phyloP scores from a whole-genome alignment of 306 rosid species.

The Prunus mira region DNA sequence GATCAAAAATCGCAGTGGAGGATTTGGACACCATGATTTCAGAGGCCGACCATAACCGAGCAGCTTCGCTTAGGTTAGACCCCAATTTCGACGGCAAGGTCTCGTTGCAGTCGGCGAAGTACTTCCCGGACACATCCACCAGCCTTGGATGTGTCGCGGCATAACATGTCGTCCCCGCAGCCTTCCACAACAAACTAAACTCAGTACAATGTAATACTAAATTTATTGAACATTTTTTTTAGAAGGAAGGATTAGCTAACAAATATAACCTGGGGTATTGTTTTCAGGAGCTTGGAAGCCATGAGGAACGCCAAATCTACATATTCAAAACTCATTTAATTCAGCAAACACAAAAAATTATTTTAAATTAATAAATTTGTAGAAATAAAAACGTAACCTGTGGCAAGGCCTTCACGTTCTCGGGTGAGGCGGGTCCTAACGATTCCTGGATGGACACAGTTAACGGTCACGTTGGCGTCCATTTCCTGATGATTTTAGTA shows the following conservation, averaged over 20 bases:
- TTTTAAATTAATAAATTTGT: not conserved
- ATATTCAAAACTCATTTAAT: constrained; percentile 2
- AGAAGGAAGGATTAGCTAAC: too few species aligned
- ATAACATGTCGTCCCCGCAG: constrained; percentile 94
- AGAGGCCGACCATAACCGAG: constrained; percentile 68
- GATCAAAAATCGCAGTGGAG: not conserved
- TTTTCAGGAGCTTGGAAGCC: constrained; percentile 81
- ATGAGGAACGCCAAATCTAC: constrained; percentile 82
- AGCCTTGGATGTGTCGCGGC: constrained; percentile 69
- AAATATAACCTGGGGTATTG: constrained; percentile 72
- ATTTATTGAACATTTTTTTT: too few species aligned
- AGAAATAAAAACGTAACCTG: constrained; percentile 39
- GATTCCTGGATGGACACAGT: constrained; percentile 92
- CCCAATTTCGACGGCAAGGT: constrained; percentile 64
- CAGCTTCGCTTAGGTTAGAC: constrained; percentile 46
- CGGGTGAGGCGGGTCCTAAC: constrained; percentile 87
- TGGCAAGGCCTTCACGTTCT: constrained; percentile 84
- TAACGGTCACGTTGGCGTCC: constrained; percentile 76
- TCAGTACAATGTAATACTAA: not conserved
- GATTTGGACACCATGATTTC: constrained; percentile 48
- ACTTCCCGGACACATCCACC: constrained; percentile 58
- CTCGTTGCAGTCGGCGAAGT: constrained; percentile 85
- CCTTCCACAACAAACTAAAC: constrained; percentile 36
- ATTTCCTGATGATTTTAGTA: constrained; percentile 51
- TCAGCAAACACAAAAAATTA: not conserved